Evolutionary conservation across 345 rosid species (phyloP).

Genomic region (Dipteronia sinensis): DNA sequence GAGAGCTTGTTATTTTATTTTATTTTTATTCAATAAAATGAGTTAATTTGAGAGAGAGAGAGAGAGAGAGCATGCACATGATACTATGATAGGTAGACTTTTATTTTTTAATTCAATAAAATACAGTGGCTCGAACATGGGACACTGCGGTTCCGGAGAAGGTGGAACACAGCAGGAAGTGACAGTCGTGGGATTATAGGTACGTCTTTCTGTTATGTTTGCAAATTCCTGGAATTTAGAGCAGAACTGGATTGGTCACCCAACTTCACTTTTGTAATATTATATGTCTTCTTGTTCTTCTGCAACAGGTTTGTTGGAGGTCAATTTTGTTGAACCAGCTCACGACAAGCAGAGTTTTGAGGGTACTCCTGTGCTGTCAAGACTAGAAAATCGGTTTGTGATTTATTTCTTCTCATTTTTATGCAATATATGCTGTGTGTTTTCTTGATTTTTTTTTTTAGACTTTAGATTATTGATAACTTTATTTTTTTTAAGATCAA

Average conservation of each 20-base stretch:
- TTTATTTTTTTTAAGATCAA: conserved; percentile 36
- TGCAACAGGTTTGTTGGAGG: conserved; percentile 61
- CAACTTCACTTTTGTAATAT: background rate
- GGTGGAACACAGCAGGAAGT: conserved; percentile 86
- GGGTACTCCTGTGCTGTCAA: conserved; percentile 55
- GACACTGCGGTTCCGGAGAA: conserved; percentile 54
- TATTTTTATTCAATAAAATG: no score
- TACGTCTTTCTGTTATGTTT: conserved; percentile 11
- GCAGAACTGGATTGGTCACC: background rate
- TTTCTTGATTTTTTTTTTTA: background rate
- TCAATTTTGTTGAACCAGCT: conserved; percentile 80
- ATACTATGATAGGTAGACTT: no score
- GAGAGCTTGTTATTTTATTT: no score
- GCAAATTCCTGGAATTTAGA: background rate
- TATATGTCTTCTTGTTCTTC: background rate
- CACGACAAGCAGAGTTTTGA: conserved; percentile 88
- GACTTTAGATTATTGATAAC: conserved; percentile 8
- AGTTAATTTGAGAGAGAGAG: no score
- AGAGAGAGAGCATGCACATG: no score
- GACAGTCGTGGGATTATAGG: conserved; percentile 84
- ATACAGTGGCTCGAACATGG: no score
- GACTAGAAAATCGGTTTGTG: conserved; percentile 57
- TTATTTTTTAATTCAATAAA: no score
- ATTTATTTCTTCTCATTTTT: background rate
- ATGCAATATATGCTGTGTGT: background rate